Conservation (phyloP, 495 filamentous ascomycete species). For the Talaromyces stipitatus region DNA sequence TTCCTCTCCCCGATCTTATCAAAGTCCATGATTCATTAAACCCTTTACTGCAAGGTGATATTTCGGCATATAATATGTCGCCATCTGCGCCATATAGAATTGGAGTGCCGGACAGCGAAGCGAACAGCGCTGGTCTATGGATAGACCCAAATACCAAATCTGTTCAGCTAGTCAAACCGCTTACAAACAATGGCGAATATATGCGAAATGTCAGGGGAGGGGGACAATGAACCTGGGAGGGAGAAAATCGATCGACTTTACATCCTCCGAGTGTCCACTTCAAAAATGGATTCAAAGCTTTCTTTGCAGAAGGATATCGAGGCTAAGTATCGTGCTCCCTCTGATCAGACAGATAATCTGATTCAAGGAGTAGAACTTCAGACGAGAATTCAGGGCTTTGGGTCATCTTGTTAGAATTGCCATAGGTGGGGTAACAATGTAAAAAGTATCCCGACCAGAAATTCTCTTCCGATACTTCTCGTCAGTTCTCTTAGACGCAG, state of each 20-base stretch:
- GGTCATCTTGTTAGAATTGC: too few species aligned
- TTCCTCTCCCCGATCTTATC: not conserved
- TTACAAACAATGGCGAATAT: not conserved
- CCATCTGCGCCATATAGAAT: not conserved
- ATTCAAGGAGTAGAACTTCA: not conserved
- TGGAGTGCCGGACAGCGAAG: not conserved
- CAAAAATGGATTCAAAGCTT: not conserved
- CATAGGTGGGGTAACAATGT: not conserved
- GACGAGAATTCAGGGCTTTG: constrained; percentile 17
- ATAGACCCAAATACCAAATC: not conserved
- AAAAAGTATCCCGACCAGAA: not conserved
- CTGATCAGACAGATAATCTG: not conserved
- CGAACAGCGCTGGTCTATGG: not conserved
- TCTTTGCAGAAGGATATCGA: not conserved
- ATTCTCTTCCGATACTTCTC: not conserved
- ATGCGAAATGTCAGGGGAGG: not conserved
- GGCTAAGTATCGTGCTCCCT: not conserved
- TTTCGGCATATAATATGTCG: not conserved
- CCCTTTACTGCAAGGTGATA: not conserved
- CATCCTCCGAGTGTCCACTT: not conserved
- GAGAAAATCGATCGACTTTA: not conserved
- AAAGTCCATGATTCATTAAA: too few species aligned
- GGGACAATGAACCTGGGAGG: not conserved
- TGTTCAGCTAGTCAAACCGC: not conserved
- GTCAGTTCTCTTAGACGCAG: not conserved